Evolutionary conservation across 768 basidiomycete species (phyloP), one percentile per base, ranked within the genome.

Genomic region (Chiua virens): DNA sequence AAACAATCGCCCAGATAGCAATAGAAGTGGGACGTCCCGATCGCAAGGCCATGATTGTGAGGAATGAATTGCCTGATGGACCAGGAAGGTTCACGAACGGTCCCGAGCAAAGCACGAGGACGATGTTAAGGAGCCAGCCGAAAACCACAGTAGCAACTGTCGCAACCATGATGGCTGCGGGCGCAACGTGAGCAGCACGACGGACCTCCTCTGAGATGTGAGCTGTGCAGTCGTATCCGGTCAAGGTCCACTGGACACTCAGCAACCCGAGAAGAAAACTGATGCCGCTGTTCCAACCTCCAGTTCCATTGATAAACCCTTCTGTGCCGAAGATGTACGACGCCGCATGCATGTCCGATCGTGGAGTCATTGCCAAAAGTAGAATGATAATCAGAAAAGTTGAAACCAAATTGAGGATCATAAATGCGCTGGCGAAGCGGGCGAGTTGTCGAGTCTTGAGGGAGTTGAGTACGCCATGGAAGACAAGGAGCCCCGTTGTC

Each of bases 61-160:
- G 75, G 66, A 85, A 81, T 14, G 81, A 78, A 21, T 75, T 77
- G 8, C 76, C 80, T 4, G 79, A 77, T 2, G 75, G 63, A 4
- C 81, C 81, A 0, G 82, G 81, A 8, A 84, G 74, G 53, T 75
- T 65, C 23, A 38, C 63, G 58, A 80, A 63, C 27, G 74, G 68
- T 13, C 81, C 81, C 1, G 79, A 79, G 64, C 81, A 85, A n/a
- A 85, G 71, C 9, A 85, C 70, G 36, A 85, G 64, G 3, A 75
- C 75, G 53, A 86, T 81, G 64, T 86, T 86, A 47, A 85, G 77
- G n/a, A 86, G 55, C 83, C 83, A 85, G 34, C 83, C 81, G 44
- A 77, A 62, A 15, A 77, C 55, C 38, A 71, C 74, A 0, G 78
- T 79, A 27, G 78, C 78, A 28, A 79, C 64, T 20, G 69, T 71